Evolutionary conservation across 768 basidiomycete genomes (phyloP).

Genomic region (Cubamyces lactineus): DNA sequence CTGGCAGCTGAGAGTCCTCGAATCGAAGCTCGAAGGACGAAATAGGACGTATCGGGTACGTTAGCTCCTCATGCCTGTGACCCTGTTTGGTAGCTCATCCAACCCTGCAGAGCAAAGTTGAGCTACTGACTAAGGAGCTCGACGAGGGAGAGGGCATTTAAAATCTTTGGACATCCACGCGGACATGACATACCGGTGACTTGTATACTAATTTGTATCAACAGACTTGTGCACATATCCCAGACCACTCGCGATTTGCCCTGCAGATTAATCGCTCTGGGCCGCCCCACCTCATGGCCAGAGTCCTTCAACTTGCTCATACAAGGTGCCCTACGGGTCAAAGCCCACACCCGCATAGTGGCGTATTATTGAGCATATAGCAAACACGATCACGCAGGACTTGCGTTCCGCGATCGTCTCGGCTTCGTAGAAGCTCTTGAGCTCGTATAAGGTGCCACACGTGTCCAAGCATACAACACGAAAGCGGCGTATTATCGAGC

Average conservation of each 20-base stretch:
- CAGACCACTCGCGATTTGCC: too few species aligned
- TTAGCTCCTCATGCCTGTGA: constrained; percentile 8
- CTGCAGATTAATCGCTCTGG: too few species aligned
- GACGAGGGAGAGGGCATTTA: constrained; percentile 64
- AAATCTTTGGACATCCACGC: background rate
- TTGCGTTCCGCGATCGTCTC: background rate
- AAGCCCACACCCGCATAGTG: constrained; percentile 32
- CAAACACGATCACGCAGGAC: background rate
- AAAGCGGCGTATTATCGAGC: constrained; percentile 39
- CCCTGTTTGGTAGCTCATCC: background rate
- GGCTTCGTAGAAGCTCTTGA: background rate
- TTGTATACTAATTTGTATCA: constrained; percentile 17
- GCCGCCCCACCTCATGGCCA: too few species aligned
- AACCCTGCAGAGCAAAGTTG: constrained; percentile 57
- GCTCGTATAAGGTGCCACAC: constrained; percentile 38
- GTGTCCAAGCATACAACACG: constrained; percentile 32
- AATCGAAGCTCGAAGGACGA: constrained; percentile 66
- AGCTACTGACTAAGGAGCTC: constrained; percentile 60
- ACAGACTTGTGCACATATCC: background rate
- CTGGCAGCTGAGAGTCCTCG: constrained; percentile 70
- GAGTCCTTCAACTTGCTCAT: constrained; percentile 43
- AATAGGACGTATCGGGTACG: constrained; percentile 67
- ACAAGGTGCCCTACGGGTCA: constrained; percentile 38
- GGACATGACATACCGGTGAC: background rate
- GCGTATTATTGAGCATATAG: constrained; percentile 40